phyloP scores from a whole-genome alignment of 163 green algal species.

The Chloromonas sp. region DNA sequence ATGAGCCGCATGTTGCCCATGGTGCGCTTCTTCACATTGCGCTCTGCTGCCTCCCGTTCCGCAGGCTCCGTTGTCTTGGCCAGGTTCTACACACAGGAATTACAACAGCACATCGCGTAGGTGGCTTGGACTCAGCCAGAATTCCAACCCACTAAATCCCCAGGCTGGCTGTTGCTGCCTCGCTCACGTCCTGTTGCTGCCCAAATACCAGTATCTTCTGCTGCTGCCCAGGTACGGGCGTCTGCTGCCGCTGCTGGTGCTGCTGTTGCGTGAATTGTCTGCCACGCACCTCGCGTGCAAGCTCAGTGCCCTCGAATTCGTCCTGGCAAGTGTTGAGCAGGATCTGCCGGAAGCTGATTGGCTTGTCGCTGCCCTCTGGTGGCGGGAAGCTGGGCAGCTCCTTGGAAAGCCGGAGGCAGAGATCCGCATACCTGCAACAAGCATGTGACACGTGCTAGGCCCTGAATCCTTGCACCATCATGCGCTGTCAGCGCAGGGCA shows the following conservation, averaged over 20 bases:
- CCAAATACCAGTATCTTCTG: no score
- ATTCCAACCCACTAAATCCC: no score
- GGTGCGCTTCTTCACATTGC: slow-evolving; percentile 79
- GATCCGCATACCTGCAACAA: slow-evolving; percentile 50
- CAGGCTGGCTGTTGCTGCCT: no score
- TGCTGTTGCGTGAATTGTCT: no score
- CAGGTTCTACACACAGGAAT: slow-evolving; percentile 28
- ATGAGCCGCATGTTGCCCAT: slow-evolving; percentile 96
- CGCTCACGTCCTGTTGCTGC: no score
- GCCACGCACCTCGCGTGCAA: slow-evolving; percentile 50
- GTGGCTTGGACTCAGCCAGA: no score
- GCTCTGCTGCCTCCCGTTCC: slow-evolving; percentile 59
- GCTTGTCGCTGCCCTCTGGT: slow-evolving; percentile 51
- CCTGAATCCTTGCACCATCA: no score
- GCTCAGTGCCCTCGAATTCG: slow-evolving; percentile 89
- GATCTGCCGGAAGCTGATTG: slow-evolving; percentile 85
- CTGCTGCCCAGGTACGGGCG: no score
- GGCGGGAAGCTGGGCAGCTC: slow-evolving; percentile 62
- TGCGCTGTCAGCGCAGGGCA: no score
- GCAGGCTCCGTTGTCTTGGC: slow-evolving; percentile 19
- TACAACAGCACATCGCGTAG: no score
- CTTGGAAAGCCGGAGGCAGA: slow-evolving; percentile 82
- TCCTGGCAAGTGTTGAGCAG: slow-evolving; percentile 99
- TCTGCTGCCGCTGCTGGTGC: no score
- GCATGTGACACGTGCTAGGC: background rate